Percentiles rank a stretch among this genome's conserved stretches.
Evolutionary conservation across 2,329 filamentous ascomycete genomes (phyloP).

Genomic region (Parafenestella ontariensis): DNA sequence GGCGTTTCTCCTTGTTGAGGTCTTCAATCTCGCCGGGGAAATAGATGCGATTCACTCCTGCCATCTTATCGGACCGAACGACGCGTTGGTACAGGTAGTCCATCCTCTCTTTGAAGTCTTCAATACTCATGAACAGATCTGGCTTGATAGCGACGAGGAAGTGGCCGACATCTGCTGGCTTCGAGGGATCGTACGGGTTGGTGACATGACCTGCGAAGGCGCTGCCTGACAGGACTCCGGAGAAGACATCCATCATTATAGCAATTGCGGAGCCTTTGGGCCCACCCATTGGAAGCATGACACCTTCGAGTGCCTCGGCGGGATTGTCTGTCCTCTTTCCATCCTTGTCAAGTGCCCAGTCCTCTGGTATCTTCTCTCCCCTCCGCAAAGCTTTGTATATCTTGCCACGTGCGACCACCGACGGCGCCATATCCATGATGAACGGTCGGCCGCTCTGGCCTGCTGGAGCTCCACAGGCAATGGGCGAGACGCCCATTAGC

Average conservation of each 20-base stretch:
- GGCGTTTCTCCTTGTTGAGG: conserved; percentile 37
- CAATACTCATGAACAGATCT: conserved; percentile 73
- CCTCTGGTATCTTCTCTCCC: conserved; percentile 71
- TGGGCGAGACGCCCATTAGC: conserved; percentile 75
- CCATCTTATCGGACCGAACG: conserved; percentile 60
- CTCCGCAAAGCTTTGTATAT: conserved; percentile 73
- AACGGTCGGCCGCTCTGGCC: conserved; percentile 65
- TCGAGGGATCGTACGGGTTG: conserved; percentile 75
- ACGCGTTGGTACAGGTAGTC: conserved; percentile 65
- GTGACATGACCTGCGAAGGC: conserved; percentile 81
- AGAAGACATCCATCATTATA: conserved; percentile 92
- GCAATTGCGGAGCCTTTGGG: conserved; percentile 79
- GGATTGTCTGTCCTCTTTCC: conserved; percentile 76
- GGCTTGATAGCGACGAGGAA: conserved; percentile 72
- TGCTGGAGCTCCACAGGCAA: conserved; percentile 78
- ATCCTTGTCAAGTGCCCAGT: conserved; percentile 78
- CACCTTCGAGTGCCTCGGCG: conserved; percentile 67
- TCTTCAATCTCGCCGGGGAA: conserved; percentile 55
- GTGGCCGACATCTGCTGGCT: conserved; percentile 74
- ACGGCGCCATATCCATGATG: conserved; percentile 78
- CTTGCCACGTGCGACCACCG: conserved; percentile 73
- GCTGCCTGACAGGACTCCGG: conserved; percentile 76
- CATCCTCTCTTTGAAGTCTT: conserved; percentile 72
- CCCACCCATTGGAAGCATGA: conserved; percentile 87
- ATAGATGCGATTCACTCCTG: conserved; percentile 62